Evolutionary conservation across 2,329 filamentous ascomycete species (phyloP).

Genomic region (Acephala macrosclerotiorum): DNA sequence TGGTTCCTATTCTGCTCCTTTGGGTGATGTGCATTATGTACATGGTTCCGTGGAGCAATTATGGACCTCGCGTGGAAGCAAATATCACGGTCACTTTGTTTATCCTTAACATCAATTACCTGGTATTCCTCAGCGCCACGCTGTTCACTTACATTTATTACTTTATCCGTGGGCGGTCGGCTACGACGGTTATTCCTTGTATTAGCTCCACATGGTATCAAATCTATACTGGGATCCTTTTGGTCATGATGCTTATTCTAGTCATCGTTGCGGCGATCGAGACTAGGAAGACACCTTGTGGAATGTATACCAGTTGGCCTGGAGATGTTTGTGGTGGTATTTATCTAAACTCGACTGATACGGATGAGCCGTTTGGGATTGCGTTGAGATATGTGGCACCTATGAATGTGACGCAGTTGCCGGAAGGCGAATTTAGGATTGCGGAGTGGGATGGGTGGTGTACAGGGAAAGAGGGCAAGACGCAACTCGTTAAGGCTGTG

Average conservation of each 20-base stretch:
- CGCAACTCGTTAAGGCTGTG: neutral
- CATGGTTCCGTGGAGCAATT: conserved; percentile 12
- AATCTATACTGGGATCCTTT: conserved; percentile 33
- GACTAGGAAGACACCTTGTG: conserved; percentile 35
- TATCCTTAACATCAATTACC: conserved; percentile 29
- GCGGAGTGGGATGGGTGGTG: neutral
- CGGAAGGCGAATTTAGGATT: neutral
- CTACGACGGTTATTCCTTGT: conserved; percentile 40
- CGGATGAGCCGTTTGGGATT: neutral
- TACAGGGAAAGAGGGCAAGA: neutral
- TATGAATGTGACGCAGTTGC: neutral
- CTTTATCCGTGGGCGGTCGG: conserved; percentile 26
- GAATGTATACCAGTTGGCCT: conserved; percentile 41
- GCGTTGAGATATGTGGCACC: neutral
- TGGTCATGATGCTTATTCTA: conserved; percentile 16
- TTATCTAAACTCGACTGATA: neutral
- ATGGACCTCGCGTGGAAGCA: neutral
- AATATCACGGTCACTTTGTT: conserved; percentile 21
- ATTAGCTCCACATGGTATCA: conserved; percentile 38
- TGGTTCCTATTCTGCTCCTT: conserved; percentile 8
- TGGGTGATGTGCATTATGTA: conserved; percentile 15
- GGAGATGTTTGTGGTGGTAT: neutral
- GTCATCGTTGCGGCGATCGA: conserved; percentile 34
- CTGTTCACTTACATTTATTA: conserved; percentile 30
- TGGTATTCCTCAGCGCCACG: conserved; percentile 28